Base-by-base conservation (phyloP, 2,329 filamentous ascomycete genomes). In the Pseudopithomyces maydicus region DNA sequence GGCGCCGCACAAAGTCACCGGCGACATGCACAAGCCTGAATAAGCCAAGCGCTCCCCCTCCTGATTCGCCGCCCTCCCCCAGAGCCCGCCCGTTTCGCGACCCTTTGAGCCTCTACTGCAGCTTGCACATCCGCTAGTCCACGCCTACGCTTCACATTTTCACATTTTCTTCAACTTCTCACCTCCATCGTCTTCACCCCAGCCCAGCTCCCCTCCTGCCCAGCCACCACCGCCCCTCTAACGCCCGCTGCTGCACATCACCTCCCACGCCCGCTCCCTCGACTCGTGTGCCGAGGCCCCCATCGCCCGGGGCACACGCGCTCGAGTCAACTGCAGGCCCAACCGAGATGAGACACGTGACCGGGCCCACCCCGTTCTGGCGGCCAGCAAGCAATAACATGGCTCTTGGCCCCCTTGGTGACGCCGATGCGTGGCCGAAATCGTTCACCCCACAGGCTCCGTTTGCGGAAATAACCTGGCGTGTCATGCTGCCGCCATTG, bases 271-370 rank as follows among this genome's bases (percentile, higher is more conserved):
- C 26, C 26, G 23, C 42, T n/a, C 22, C 5, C n/a, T 15, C 6
- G 23, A 6, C 15, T 33, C 29, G 44, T 15, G 4, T 46, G 44
- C 45, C 45, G 45, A 47, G 32, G 44, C 44, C 15, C 14, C 15
- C 44, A 11, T n/a, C n/a, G n/a, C n/a, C 44, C 17, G 22, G n/a
- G 44, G 42, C 23, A 22, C 8, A 22, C 2, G 2, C 15, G 14
- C 32, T 17, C 45, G 45, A 48, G 45, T 36, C 45, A 48, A n/a
- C 45, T 8, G 26, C 36, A 20, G 23, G 19, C 23, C n/a, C 48
- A 51, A 51, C 48, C 48, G 48, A 51, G 38, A 51, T 51, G 38
- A 51, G 48, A 22, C 47, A 51, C 38, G 36, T 42, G 48, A 51
- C 48, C 15, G 4, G 48, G 22, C 23, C 23, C 48, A 36, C 32